Base-by-base conservation (phyloP, 2,329 filamentous ascomycete species). In the Aureobasidium sp. region DNA sequence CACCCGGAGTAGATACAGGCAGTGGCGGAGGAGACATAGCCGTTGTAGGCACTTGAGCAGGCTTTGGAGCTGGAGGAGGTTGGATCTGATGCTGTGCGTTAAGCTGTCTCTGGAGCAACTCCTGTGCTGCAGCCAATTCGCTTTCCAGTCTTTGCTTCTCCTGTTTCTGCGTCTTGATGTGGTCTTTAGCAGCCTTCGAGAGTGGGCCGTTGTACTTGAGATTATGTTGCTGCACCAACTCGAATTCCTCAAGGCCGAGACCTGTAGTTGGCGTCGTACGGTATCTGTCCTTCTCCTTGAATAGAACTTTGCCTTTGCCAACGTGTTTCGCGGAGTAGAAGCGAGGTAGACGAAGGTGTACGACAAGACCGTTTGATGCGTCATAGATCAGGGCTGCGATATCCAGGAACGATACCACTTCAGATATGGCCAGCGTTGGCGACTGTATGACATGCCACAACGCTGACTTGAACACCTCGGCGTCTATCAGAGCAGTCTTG, bases 371-470 rank as follows among this genome's bases (percentile, higher is more conserved):
- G 20, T 79, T 79, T n/a, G 77, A 70, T 9, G 82, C 73, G 34
- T 82, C 77, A 66, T 82, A 87, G 17, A 87, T 71, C 63, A 84
- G 72, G 41, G 75, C 74, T 65, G 83, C 85, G 39, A 87, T 75
- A 64, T 86, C 83, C 20, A 82, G 74, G 36, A 87, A 76, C 43
- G 83, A 79, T 7, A 78, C 78, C 50, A 85, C 74, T 67, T 87
- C 84, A 32, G 78, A 73, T 2, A 82, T 66, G 1, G 81, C 77
- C 47, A 84, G 75, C 5, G 69, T 71, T 1, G 76, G 78, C 0
- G 84, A 82, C 57, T 69, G 75, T 27, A 84, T 78, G 2, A 84
- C 84, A 61, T 80, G 76, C 78, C 84, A 85, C 4, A 87, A 70
- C 13, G 79, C 78, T 43, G 80, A 71, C 66, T 80, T 80, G 61